Base-by-base conservation (phyloP, 2,329 filamentous ascomycete genomes). In the Beauveria brongniartii region DNA sequence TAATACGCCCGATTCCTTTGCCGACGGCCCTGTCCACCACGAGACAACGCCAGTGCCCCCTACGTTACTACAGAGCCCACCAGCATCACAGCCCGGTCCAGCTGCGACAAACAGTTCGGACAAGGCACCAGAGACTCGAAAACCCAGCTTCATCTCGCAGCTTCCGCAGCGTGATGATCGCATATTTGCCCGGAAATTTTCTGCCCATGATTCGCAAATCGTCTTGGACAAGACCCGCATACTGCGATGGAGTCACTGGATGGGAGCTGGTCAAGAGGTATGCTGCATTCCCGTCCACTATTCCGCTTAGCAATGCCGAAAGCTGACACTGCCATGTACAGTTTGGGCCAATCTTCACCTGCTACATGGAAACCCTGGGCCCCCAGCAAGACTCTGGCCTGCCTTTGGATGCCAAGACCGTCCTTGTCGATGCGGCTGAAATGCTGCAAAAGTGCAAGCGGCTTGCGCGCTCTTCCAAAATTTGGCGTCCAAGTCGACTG, bases 221-320 rank as follows among this genome's bases (percentile, higher is more conserved):
- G 63, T 65, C 20, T 51, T 74, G 34, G 72, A 75, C 61, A 75
- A 76, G 64, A 71, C 72, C 5, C 70, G 73, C 28, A 65, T 71
- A 4, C 55, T 73, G 8, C 66, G 70, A 57, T 72, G 69, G 65
- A 73, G 68, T 61, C 66, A 70, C 34, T 71, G 69, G 68, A 66
- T 73, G 65, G 69, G 67, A 8, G 65, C 59, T 12, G 66, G 68
- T n/a, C 54, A 66, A 54, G 69, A 73, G 67, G 72, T 73, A 71
- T 20, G 30, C 47, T 30, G n/a, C 26, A 24, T 14, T 22, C 3
- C 16, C 7, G 3, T 40, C 50, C 18, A 28, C 26, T 7, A 18
- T 46, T 22, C 18, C 37, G 24, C 20, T 54, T 41, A 24, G 2
- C 10, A 28, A 18, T 9, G 5, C 24, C 18, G 6, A 52, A 18